These are phyloP conservation scores for Xylaria sp. DNA, from an alignment of 2,329 filamentous ascomycete species.

Conservation along the genomic window DNA sequence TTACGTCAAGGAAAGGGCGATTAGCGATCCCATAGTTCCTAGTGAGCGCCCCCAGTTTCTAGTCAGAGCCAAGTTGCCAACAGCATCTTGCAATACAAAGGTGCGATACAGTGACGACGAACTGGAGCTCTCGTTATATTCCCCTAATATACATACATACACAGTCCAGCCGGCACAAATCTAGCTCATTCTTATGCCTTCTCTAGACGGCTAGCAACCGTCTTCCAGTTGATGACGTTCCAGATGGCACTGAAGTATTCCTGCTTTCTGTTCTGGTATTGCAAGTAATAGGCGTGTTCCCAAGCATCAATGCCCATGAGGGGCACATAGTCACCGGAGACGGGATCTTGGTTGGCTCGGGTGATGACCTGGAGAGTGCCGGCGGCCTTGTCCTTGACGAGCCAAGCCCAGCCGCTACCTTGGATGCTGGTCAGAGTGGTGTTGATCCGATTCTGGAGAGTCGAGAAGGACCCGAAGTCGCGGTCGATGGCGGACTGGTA, in stretches of 20 bases:
- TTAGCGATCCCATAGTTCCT: not conserved
- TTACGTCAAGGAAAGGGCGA: not conserved
- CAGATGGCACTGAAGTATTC: slow-evolving; percentile 82
- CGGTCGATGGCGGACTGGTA: slow-evolving; percentile 57
- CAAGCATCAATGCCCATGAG: slow-evolving; percentile 70
- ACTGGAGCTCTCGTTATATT: not conserved
- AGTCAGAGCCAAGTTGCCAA: too few species aligned
- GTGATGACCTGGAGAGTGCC: slow-evolving; percentile 63
- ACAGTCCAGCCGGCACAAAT: not conserved
- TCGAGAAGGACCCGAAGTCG: slow-evolving; percentile 60
- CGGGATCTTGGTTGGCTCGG: slow-evolving; percentile 69
- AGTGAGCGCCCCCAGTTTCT: not conserved
- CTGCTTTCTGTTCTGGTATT: slow-evolving; percentile 81
- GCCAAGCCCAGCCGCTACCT: slow-evolving; percentile 72
- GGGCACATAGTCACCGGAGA: slow-evolving; percentile 53
- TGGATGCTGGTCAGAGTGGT: slow-evolving; percentile 62
- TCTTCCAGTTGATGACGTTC: slow-evolving; percentile 76
- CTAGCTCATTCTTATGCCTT: slow-evolving; percentile 30
- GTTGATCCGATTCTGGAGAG: slow-evolving; percentile 60
- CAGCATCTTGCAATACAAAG: too few species aligned
- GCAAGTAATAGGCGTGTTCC: slow-evolving; percentile 65
- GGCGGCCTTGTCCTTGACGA: slow-evolving; percentile 58
- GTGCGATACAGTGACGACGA: too few species aligned
- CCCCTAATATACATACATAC: not conserved
- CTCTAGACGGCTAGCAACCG: slow-evolving; percentile 40